Base-by-base conservation (phyloP, 148 eudicot genomes). In the Chenopodium quinoa region DNA sequence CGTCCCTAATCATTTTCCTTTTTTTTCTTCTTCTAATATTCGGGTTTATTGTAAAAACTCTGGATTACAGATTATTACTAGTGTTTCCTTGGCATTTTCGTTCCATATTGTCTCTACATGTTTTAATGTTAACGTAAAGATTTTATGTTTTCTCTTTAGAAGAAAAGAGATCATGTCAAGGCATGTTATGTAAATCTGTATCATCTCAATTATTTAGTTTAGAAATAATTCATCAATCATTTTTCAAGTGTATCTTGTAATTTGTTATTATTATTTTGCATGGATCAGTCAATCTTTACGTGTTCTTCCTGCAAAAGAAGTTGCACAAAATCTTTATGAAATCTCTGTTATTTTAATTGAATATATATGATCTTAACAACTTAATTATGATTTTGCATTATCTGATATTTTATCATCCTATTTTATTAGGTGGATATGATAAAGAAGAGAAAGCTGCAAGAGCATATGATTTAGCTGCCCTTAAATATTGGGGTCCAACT, bases 401-500 rank as follows among this genome's bases (percentile, higher is more conserved):
- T 52, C 16, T 64, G 19, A 40, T 52, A 4, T 64, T 0, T 71
- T 50, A 34, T 50, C 70, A 20, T 32, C 47, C 29, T 58, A 52
- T 65, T 46, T 44, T 75, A 93, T 44, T 75, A 93, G 97, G 97
- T 73, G 97, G 97, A 69, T 93, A 93, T 91, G 97, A 93, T 79
- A 93, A 91, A 81, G 97, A 93, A 88, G 97, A 93, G 67, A 91
- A 89, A 82, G 97, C 97, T 56, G 97, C 97, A 75, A 83, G 94
- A 82, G 92, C 97, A 80, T 93, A 93, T 82, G 97, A 93, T 86
- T 90, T 93, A 81, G 97, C 97, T 37, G 97, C 97, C 71, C 91
- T 93, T 56, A 93, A 93, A 85, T 93, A 93, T 83, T 93, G 97
- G 97, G 97, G 97, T 84, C 91, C 92, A 79, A 89, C 97, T 58